Conservation (phyloP, 1,284 basidiomycete genomes). For the Ceratobasidium papillatum region DNA sequence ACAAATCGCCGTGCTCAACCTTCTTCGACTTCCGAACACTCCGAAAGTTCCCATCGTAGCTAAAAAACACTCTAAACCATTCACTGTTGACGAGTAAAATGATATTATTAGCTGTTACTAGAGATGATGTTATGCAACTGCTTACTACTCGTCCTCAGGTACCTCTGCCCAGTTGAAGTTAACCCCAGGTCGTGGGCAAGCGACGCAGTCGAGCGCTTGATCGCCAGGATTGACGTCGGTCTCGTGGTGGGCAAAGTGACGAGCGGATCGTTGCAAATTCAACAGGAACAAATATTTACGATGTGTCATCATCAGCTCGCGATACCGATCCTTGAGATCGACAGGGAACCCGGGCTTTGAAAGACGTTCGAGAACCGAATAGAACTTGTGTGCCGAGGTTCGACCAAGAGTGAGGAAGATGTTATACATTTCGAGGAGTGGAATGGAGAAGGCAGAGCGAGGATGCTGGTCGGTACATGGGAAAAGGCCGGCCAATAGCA, state of each 20-base stretch:
- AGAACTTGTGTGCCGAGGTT: constrained; percentile 22
- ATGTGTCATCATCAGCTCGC: constrained; percentile 11
- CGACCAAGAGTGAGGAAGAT: neutral
- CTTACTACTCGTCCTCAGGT: neutral
- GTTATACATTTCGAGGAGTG: neutral
- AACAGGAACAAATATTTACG: neutral
- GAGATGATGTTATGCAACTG: neutral
- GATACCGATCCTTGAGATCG: constrained; percentile 21
- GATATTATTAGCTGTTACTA: neutral
- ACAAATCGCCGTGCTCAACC: constrained; percentile 1
- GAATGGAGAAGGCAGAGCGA: neutral
- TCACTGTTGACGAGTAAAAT: neutral
- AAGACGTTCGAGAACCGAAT: neutral
- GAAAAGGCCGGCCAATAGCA: constrained; percentile 4
- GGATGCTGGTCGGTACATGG: constrained; percentile 1
- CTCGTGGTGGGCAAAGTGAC: neutral
- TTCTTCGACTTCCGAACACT: constrained; percentile 29
- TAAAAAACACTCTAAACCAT: constrained; percentile 1
- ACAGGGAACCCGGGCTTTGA: constrained; percentile 12
- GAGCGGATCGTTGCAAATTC: neutral
- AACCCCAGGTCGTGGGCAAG: constrained; percentile 16
- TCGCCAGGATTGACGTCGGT: neutral
- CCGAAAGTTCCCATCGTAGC: constrained; percentile 17
- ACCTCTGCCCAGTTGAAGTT: constrained; percentile 24
- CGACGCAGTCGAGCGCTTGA: constrained; percentile 16